A percentile compares a stretch with the other conserved stretches of the same genome.
Conservation (phyloP, 2,329 filamentous ascomycete genomes). For the Sarocladium kiliense region DNA sequence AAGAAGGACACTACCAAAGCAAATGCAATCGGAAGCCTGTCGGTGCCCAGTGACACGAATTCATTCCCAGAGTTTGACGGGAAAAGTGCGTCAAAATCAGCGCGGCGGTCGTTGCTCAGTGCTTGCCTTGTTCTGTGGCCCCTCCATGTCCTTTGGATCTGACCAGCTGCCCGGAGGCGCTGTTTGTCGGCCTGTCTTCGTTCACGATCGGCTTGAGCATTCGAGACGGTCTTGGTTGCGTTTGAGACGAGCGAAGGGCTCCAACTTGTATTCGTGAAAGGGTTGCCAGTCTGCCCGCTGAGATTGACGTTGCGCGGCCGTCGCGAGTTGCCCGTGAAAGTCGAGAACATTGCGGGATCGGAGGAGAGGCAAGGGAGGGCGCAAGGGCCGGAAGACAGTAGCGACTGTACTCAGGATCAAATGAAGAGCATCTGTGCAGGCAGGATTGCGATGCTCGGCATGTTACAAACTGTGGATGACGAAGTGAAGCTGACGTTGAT, state of each 20-base stretch:
- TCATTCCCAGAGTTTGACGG: neutral
- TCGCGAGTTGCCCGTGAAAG: conserved; percentile 83
- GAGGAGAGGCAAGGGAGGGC: neutral
- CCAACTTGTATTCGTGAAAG: conserved; percentile 64
- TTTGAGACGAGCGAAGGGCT: conserved; percentile 52
- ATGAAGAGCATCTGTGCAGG: neutral
- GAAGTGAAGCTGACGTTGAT: neutral
- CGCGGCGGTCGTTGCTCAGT: conserved; percentile 53
- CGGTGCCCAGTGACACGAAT: neutral
- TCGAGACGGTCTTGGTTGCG: conserved; percentile 71
- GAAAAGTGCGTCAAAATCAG: conserved; percentile 59
- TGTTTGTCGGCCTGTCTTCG: conserved; percentile 77
- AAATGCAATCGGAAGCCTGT: conserved; percentile 36
- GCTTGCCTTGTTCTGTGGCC: conserved; percentile 60
- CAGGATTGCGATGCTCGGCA: neutral
- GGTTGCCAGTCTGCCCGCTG: conserved; percentile 76
- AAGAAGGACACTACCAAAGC: conserved; percentile 45
- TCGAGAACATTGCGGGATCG: conserved; percentile 67
- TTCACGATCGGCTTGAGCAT: conserved; percentile 81
- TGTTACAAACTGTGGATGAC: neutral
- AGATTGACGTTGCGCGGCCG: conserved; percentile 90
- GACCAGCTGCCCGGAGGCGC: conserved; percentile 65
- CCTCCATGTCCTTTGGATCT: conserved; percentile 78
- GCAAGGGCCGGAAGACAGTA: neutral
- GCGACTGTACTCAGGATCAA: neutral